Evolutionary conservation across 2,329 filamentous ascomycete genomes (phyloP), one percentile per base, ranked within the genome.

Genomic region (Amylocarpus encephaloides): DNA sequence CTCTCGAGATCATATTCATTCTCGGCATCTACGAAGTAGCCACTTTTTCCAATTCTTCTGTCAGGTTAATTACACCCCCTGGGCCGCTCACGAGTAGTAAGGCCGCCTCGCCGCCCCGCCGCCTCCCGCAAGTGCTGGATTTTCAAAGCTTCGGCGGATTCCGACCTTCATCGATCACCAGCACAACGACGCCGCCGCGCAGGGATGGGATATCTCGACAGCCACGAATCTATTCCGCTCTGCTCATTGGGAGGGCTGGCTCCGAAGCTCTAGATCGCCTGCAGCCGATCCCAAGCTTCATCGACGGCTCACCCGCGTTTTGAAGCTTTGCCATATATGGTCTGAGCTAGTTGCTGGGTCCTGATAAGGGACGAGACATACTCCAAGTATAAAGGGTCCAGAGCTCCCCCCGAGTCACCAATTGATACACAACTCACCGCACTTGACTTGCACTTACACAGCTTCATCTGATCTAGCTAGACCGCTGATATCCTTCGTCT

Each of bases 171-270:
- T n/a, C 29, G n/a, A 32, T 13, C 18, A 15, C 19, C 18, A 47
- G 39, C 45, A 47, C 35, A 34, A 47, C 35, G 35, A 30, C 45
- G 18, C 11, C 19, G 18, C 18, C 40, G 40, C 19, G 26, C 40
- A 43, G 15, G 40, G 40, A 42, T 42, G 19, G 9, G 19, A 13
- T 15, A 13, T 13, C 40, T 13, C 12, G 4, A 12, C n/a, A 40
- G n/a, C n/a, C 18, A 22, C 12, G 10, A 22, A 22, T n/a, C 3
- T n/a, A 6, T 12, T 43, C 6, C 12, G 5, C 10, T 29, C 35
- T 35, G 45, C 12, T 38, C 34, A 38, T 47, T 34, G 45, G n/a
- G 35, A 33, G 45, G 45, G 45, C 12, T 40, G 42, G 46, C 46
- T 48, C 46, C 46, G 46, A 36, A 41, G 46, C 26, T 47, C 36